phyloP scores from a whole-genome alignment of 768 basidiomycete species.

The Sporobolomyces phaffii region DNA sequence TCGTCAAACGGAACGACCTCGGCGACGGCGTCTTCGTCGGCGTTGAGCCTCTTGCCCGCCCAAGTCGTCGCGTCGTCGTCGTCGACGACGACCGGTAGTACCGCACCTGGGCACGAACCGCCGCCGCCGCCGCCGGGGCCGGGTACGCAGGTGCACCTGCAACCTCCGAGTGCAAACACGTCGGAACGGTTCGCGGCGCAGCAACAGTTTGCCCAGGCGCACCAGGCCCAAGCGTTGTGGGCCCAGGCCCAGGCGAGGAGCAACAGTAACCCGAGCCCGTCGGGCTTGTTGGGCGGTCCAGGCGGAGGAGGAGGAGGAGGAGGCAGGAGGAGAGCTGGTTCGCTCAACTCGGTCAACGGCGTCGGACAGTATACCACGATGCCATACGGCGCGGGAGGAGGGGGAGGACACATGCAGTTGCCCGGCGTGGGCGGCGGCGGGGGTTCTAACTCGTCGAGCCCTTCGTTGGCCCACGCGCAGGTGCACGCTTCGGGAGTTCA shows the following conservation, averaged over 20 bases:
- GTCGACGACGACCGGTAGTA: not conserved
- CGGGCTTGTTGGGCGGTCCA: not conserved
- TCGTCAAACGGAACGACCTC: not conserved
- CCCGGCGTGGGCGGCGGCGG: too few relatives aligned
- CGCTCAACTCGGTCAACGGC: not conserved
- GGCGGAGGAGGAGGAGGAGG: not conserved
- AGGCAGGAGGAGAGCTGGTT: slow-evolving; percentile 3
- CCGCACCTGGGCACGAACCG: too few relatives aligned
- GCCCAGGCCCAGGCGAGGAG: slow-evolving; percentile 6
- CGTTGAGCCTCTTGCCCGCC: not conserved
- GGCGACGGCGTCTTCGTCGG: not conserved
- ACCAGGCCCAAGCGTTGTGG: slow-evolving; percentile 30
- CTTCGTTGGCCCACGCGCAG: not conserved
- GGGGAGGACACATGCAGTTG: too few relatives aligned
- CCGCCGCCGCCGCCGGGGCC: too few relatives aligned
- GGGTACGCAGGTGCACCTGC: not conserved
- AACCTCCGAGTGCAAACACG: not conserved
- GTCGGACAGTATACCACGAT: not conserved
- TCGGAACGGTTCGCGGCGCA: slow-evolving; percentile 12
- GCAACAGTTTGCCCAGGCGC: slow-evolving; percentile 32
- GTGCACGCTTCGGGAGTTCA: slow-evolving; percentile 10
- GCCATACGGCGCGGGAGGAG: not conserved
- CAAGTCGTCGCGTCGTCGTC: not conserved
- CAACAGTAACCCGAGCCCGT: not conserved
- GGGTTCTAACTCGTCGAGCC: slow-evolving; percentile 1